phyloP scores from a whole-genome alignment of 352 stramenopile species.

The Globisporangium irregulare region DNA sequence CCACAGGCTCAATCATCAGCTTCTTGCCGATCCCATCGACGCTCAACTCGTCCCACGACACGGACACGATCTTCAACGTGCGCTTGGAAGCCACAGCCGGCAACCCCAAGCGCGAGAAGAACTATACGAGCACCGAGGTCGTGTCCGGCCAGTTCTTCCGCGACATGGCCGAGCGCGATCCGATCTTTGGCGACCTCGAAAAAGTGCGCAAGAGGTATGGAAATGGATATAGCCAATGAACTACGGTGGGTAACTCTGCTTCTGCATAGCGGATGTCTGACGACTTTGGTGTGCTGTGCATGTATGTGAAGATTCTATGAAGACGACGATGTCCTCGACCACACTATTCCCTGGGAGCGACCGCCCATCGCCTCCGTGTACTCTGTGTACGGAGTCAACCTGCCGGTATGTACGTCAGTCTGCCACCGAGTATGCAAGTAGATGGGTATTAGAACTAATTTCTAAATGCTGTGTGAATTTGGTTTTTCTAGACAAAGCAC shows the following conservation, averaged over 20 bases:
- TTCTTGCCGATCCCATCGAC: conserved; percentile 68
- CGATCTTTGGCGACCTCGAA: conserved; percentile 64
- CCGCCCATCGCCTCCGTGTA: conserved; percentile 76
- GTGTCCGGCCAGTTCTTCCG: conserved; percentile 66
- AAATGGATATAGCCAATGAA: background rate
- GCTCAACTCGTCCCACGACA: conserved; percentile 43
- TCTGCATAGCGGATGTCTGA: background rate
- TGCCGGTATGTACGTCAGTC: conserved; percentile 36
- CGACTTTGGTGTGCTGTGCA: background rate
- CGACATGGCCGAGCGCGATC: conserved; percentile 60
- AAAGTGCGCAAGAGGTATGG: conserved; percentile 39
- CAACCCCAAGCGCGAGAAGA: conserved; percentile 25
- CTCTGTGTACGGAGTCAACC: conserved; percentile 72
- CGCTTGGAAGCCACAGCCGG: conserved; percentile 26
- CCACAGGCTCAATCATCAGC: conserved; percentile 58
- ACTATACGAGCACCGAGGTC: conserved; percentile 71
- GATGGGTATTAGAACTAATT: background rate
- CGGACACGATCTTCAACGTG: conserved; percentile 54
- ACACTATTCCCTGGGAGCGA: conserved; percentile 55
- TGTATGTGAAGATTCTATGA: conserved; percentile 48
- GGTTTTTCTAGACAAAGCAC: conserved; percentile 42
- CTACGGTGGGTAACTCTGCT: background rate
- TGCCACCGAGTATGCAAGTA: background rate
- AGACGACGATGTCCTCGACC: conserved; percentile 60
- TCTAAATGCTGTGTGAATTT: background rate